Evolutionary conservation across 2,329 filamentous ascomycete species (phyloP).

Genomic region (Thyridium curvatum): DNA sequence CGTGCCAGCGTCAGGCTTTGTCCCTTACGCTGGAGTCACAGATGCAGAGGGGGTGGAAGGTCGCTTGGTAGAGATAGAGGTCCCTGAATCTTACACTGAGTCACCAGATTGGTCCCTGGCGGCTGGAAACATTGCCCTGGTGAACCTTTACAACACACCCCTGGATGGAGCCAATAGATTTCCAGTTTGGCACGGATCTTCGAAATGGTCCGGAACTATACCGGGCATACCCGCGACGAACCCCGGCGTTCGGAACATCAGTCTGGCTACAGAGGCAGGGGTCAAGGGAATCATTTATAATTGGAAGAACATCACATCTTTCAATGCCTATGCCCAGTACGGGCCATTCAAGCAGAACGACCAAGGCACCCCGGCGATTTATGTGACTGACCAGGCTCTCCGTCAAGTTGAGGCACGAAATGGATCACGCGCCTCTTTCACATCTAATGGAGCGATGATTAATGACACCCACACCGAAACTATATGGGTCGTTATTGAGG

Average conservation of each 20-base stretch:
- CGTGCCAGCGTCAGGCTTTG: background rate
- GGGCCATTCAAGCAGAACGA: background rate
- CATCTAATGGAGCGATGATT: background rate
- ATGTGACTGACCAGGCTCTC: background rate
- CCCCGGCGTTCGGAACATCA: background rate
- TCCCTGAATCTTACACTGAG: background rate
- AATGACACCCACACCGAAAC: background rate
- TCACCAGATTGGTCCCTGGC: background rate
- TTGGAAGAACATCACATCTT: constrained; percentile 1
- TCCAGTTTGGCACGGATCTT: background rate
- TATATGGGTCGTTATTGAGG: constrained; percentile 1
- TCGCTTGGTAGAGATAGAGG: background rate
- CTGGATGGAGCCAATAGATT: background rate
- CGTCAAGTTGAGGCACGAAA: background rate
- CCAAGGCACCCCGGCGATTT: constrained; percentile 1
- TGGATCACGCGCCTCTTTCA: background rate
- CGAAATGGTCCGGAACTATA: background rate
- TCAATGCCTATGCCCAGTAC: background rate
- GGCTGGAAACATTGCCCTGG: background rate
- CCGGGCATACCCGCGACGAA: background rate
- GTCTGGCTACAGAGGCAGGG: background rate
- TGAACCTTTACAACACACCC: background rate
- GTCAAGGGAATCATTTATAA: constrained; percentile 1
- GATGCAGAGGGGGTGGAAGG: background rate
- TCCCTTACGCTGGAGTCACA: background rate